Percentiles rank a stretch among this genome's conserved stretches.
Evolutionary conservation across 345 rosid genomes (phyloP).

Genomic region (Salix suchowensis): DNA sequence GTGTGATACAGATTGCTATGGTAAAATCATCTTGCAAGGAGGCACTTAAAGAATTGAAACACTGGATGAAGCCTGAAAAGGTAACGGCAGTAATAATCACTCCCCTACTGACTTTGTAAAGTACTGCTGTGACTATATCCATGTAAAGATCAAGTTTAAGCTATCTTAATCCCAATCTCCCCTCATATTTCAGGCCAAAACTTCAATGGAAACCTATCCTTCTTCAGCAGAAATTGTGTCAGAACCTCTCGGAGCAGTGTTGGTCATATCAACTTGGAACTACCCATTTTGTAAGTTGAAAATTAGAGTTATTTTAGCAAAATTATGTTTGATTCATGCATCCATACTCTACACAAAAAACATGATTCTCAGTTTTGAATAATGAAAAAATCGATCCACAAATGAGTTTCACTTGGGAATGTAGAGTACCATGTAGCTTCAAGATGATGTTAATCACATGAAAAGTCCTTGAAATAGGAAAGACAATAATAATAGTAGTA

Average conservation of each 20-base stretch:
- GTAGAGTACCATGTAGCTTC: neutral
- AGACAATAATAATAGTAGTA: too few relatives aligned
- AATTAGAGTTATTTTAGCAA: neutral
- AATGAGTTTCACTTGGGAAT: neutral
- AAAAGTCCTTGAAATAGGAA: neutral
- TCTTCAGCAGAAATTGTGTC: constrained; percentile 78
- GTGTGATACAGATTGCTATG: constrained; percentile 50
- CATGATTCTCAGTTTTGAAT: neutral
- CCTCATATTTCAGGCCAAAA: constrained; percentile 49
- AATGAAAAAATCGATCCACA: neutral
- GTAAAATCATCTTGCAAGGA: constrained; percentile 47
- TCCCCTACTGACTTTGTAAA: neutral
- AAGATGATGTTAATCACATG: neutral
- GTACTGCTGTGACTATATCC: neutral
- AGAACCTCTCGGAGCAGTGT: constrained; percentile 75
- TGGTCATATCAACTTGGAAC: constrained; percentile 85
- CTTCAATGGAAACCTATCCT: constrained; percentile 61
- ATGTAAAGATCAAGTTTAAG: neutral
- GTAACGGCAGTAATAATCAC: constrained; percentile 25
- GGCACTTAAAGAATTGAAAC: constrained; percentile 57
- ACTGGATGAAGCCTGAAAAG: constrained; percentile 79
- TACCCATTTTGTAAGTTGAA: constrained; percentile 62
- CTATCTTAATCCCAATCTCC: neutral
- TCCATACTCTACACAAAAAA: neutral
- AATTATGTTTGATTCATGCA: neutral